phyloP scores from a whole-genome alignment of 2,329 filamentous ascomycete genomes.

The Penicillium corylophilum region DNA sequence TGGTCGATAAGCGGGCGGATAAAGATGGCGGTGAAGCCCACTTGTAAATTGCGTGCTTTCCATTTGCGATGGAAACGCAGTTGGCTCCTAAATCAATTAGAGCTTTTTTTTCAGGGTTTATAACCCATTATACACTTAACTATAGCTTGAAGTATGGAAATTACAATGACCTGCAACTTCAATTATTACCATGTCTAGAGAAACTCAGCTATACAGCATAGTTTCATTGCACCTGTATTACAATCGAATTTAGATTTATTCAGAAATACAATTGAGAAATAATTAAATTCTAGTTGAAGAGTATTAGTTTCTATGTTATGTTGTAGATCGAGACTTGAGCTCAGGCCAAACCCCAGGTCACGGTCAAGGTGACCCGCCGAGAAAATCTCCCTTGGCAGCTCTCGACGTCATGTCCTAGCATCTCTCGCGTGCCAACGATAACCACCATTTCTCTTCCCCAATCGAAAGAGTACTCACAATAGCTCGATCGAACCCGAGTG shows the following conservation, averaged over 20 bases:
- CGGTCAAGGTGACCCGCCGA: slow-evolving; percentile 3
- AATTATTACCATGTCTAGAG: too few relatives aligned
- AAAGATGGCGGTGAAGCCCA: not conserved
- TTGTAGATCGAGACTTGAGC: not conserved
- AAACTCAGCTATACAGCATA: not conserved
- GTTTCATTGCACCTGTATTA: not conserved
- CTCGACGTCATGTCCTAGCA: slow-evolving; percentile 20
- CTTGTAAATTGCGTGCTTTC: not conserved
- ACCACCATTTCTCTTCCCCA: slow-evolving; percentile 1
- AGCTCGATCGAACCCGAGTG: not conserved
- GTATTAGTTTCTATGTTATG: too few relatives aligned
- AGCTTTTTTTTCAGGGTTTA: too few relatives aligned
- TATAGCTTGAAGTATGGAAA: too few relatives aligned
- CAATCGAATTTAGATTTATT: not conserved
- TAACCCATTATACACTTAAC: too few relatives aligned
- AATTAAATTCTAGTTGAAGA: too few relatives aligned
- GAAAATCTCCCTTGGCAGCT: slow-evolving; percentile 17
- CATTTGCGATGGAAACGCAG: not conserved
- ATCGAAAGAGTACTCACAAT: not conserved
- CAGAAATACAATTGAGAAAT: too few relatives aligned
- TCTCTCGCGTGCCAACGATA: slow-evolving; percentile 5
- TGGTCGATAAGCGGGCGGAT: not conserved
- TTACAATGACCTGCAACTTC: too few relatives aligned
- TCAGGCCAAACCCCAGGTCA: not conserved
- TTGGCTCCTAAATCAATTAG: not conserved